Evolutionary conservation across 495 filamentous ascomycete genomes (phyloP).

Genomic region (Geoglossum glabrum): DNA sequence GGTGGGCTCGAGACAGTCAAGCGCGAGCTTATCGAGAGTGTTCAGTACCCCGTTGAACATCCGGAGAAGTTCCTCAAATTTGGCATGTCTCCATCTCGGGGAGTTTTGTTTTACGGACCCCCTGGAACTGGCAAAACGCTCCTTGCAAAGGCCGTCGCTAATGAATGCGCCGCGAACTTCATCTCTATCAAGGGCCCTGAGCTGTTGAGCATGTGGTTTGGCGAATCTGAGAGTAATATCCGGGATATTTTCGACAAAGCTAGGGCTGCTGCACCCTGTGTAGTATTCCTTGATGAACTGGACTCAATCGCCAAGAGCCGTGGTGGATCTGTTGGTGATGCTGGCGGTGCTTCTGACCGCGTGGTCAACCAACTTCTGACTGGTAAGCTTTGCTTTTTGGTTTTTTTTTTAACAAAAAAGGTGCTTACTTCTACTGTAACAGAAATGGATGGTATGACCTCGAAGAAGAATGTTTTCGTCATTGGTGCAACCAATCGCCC

Average conservation of each 20-base stretch:
- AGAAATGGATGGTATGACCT: conserved; percentile 99
- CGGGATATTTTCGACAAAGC: conserved; percentile 99
- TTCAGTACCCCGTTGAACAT: conserved; percentile 97
- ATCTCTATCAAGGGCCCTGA: conserved; percentile 98
- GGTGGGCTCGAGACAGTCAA: conserved; percentile 97
- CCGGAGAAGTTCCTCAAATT: conserved; percentile 99
- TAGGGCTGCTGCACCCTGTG: conserved; percentile 90
- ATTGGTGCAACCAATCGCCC: conserved; percentile 98
- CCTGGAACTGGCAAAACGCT: conserved; percentile 99
- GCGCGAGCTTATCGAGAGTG: conserved; percentile 96
- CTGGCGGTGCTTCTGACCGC: conserved; percentile 95
- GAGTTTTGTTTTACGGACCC: conserved; percentile 96
- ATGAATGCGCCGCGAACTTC: conserved; percentile 98
- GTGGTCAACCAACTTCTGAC: conserved; percentile 98
- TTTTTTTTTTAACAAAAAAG: neutral
- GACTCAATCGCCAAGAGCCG: conserved; percentile 98
- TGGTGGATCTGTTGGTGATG: conserved; percentile 92
- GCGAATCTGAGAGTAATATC: conserved; percentile 99
- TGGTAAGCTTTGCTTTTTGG: conserved; percentile 44
- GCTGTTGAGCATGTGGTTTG: conserved; percentile 98
- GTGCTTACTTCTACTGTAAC: conserved; percentile 22
- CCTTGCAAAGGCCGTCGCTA: conserved; percentile 97
- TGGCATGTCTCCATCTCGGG: conserved; percentile 88
- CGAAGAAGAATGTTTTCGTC: conserved; percentile 99
- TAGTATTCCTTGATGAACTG: conserved; percentile 96